phyloP scores from a whole-genome alignment of 805 yeast genomes.

The Myxozyma mucilagina region DNA sequence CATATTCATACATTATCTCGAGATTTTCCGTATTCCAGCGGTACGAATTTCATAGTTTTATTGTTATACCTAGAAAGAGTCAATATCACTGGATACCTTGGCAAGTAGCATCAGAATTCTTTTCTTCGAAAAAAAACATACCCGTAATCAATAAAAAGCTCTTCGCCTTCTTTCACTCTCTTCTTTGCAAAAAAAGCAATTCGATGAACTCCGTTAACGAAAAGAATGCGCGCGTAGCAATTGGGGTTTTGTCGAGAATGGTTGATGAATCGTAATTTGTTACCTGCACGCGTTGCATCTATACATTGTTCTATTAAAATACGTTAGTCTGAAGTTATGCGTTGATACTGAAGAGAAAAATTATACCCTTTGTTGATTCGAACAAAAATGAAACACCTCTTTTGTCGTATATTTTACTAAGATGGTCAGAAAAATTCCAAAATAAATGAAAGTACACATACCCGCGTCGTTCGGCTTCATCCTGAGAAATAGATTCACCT shows the following conservation, averaged over 20 bases:
- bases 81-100: neutral
- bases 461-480: constrained; percentile 32
- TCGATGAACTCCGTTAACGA: constrained; percentile 30
- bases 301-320: constrained; percentile 24
- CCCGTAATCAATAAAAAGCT: constrained; percentile 30
- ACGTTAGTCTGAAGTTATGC: neutral
- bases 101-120: neutral
- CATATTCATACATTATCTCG: neutral
- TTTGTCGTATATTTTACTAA: constrained; percentile 28
- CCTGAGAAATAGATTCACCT: constrained; percentile 29
- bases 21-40: constrained; percentile 12
- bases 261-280: constrained; percentile 27
- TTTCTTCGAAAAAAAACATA: neutral
- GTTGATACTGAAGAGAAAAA: neutral
- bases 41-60: constrained; percentile 30
- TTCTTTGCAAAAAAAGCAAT: constrained; percentile 27
- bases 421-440: neutral
- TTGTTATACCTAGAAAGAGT: constrained; percentile 16
- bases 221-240: constrained; percentile 24
- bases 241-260: constrained; percentile 30
- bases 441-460: neutral
- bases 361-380: constrained; percentile 24
- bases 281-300: constrained; percentile 29
- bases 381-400: constrained; percentile 29
- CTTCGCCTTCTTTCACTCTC: constrained; percentile 28